Conservation (phyloP, 2,329 filamentous ascomycete species). For the Grosmannia huntii region DNA sequence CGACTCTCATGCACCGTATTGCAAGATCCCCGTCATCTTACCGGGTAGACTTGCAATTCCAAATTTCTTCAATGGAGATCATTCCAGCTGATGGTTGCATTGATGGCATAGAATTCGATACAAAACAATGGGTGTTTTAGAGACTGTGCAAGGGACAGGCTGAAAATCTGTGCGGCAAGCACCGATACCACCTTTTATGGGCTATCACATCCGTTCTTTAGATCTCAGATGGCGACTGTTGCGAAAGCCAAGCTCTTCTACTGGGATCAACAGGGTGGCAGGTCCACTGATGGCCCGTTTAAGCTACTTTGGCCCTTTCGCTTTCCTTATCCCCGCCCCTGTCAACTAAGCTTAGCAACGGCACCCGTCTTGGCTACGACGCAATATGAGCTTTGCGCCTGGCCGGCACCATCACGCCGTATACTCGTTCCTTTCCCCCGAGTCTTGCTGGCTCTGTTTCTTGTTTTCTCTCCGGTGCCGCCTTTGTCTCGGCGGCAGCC, state of each 20-base stretch:
- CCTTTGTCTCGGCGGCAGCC: constrained; percentile 1
- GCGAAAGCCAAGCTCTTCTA: not conserved
- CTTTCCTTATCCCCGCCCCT: too few species aligned
- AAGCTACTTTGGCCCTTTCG: too few species aligned
- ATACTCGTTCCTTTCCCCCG: not conserved
- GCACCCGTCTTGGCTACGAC: not conserved
- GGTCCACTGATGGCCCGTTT: not conserved
- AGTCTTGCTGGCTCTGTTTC: not conserved
- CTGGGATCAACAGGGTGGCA: not conserved
- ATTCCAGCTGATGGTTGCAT: constrained; percentile 1
- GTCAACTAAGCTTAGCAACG: not conserved
- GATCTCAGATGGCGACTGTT: not conserved
- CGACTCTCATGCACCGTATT: too few species aligned
- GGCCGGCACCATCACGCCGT: too few species aligned
- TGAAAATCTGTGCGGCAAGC: constrained; percentile 8
- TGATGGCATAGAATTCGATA: constrained; percentile 6
- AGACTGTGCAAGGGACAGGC: not conserved
- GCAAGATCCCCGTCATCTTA: not conserved
- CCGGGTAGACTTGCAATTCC: not conserved
- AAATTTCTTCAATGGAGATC: not conserved
- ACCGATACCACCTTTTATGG: not conserved
- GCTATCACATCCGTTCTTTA: not conserved
- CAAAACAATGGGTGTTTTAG: constrained; percentile 10
- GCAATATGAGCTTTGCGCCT: not conserved
- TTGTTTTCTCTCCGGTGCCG: not conserved